phyloP scores from a whole-genome alignment of 768 basidiomycete genomes.

The Rhizopogon vulgaris region DNA sequence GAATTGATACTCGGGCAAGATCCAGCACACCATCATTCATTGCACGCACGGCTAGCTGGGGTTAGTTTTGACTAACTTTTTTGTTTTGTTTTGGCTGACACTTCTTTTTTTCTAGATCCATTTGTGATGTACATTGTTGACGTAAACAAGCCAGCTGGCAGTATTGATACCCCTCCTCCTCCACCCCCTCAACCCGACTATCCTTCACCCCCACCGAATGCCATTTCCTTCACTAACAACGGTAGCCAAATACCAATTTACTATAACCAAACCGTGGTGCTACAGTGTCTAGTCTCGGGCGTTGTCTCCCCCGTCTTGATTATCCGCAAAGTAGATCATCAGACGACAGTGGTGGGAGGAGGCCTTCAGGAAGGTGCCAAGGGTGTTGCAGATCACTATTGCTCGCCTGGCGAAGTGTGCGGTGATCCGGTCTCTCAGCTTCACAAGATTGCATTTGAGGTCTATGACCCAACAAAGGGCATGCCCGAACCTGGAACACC shows the following conservation, averaged over 20 bases:
- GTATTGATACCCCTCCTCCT: constrained; percentile 71
- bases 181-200: constrained; percentile 85
- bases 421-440: constrained; percentile 94
- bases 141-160: constrained; percentile 75
- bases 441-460: constrained; percentile 93
- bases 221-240: constrained; percentile 78
- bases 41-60: constrained; percentile 87
- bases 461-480: constrained; percentile 66
- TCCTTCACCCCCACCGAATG: constrained; percentile 88
- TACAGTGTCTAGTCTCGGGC: constrained; percentile 92
- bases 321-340: constrained; percentile 90
- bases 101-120: constrained; percentile 46
- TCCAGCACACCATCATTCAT: constrained; percentile 82
- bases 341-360: constrained; percentile 85
- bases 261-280: constrained; percentile 93
- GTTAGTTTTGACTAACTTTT: constrained; percentile 34
- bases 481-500: constrained; percentile 74
- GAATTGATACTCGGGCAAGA: constrained; percentile 64
- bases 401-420: constrained; percentile 78
- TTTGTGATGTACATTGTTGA: constrained; percentile 98
- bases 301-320: constrained; percentile 91
- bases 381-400: constrained; percentile 78
- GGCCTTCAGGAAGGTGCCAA: constrained; percentile 86
- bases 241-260: constrained; percentile 86
- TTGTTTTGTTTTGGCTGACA: constrained; percentile 2